Evolutionary conservation across 2,329 filamentous ascomycete species (phyloP), one percentile per base, ranked within the genome.

Genomic region (Aspergillus sp.): DNA sequence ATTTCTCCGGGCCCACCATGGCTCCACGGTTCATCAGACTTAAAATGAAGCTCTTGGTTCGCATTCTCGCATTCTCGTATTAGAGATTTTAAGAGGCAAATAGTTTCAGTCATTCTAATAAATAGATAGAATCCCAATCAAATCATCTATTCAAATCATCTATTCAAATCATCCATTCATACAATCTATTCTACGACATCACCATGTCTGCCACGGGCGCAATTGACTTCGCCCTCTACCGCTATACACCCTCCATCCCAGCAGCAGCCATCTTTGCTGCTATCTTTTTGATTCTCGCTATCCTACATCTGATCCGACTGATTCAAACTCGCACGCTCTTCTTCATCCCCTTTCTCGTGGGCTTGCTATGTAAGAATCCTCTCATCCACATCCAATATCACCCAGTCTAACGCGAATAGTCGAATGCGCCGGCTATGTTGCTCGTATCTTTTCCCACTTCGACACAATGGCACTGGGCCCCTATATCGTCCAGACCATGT

Each of bases 181-280:
- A 19, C 4, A 19, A 19, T 19, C 19, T 19, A 19, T 19, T 19
- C 19, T 4, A 19, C n/a, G 10, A 6, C 32, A 33, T n/a, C 9
- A 36, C 27, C 13, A 26, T 10, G 5, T 13, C 19, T 10, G 26
- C 34, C 19, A 19, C 19, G 19, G 19, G 19, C 19, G 19, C 19
- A 19, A 19, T 19, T 19, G 19, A 50, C 9, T 57, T 46, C 34
- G 41, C 43, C 41, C 52, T 66, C 12, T 79, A 78, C 57, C 71
- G 72, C 36, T 63, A 62, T 37, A 50, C 53, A 1, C 60, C 60
- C 9, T 60, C 57, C 1, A 45, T 59, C 2, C 42, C 51, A 6
- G 54, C 53, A 2, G 52, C 54, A 1, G 47, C 38, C 2, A 44
- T 57, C 7, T 56, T 58, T 39, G 39, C 46, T 7, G 46, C 27